Conservation (phyloP, 106 monocot genomes). For the Gastrodia elata region DNA sequence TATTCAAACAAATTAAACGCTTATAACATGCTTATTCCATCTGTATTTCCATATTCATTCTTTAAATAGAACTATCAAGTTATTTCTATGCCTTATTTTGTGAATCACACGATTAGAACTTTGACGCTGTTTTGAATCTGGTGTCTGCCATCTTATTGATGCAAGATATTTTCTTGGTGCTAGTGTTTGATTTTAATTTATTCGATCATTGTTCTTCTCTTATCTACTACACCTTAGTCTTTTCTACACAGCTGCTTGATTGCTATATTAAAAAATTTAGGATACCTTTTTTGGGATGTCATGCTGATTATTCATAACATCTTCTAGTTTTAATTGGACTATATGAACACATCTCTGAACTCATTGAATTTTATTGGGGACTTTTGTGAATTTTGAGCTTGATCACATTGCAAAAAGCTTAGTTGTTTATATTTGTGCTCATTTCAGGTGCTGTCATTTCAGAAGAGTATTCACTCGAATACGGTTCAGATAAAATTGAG, state of each 20-base stretch:
- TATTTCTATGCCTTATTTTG: not conserved
- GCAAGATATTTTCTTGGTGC: not conserved
- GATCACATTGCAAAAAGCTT: not conserved
- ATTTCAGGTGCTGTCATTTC: slow-evolving; percentile 26
- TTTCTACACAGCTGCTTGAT: not conserved
- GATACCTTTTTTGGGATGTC: not conserved
- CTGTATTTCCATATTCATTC: not conserved
- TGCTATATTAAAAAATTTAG: not conserved
- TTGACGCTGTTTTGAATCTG: not conserved
- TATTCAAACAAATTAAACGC: not conserved
- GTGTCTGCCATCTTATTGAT: not conserved
- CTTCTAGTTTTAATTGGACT: not conserved
- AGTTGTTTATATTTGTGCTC: not conserved
- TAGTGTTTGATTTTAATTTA: not conserved
- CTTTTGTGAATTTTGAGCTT: not conserved
- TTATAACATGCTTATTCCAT: not conserved
- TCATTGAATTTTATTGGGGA: not conserved
- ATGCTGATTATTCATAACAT: not conserved
- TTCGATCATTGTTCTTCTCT: not conserved
- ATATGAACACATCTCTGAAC: not conserved
- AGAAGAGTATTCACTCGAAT: slow-evolving; percentile 28
- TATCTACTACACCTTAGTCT: not conserved
- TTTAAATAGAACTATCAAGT: not conserved
- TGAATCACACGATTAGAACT: not conserved
- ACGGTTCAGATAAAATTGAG: slow-evolving; percentile 25